Base-by-base conservation (phyloP, 2,329 filamentous ascomycete species). In the Aureobasidium sp. region DNA sequence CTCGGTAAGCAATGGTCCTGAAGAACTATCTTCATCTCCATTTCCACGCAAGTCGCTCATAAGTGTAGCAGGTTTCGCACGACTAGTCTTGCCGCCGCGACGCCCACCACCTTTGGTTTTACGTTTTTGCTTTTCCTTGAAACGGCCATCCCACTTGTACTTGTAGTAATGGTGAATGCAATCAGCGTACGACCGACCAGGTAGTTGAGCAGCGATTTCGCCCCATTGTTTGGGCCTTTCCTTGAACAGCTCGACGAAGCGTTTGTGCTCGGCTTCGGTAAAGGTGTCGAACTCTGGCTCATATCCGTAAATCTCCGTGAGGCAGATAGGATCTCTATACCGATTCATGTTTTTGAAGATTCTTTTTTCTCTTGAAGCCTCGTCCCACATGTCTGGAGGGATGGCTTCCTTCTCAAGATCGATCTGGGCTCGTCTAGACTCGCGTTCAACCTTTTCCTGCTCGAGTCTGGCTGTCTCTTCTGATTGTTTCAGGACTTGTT, bases 161-260 rank as follows among this genome's bases (percentile, higher is more conserved):
- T 89, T 79, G 72, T 94, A 94, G 73, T 94, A 94, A 72, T 92
- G 90, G 69, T 90, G 87, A 66, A 94, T 94, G 72, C 87, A 90
- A 49, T 88, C 83, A 65, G 87, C 86, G 72, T 90, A 91, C 67
- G 88, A 85, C 25, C 89, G 84, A 31, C 81, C 79, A 0, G 82
- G 81, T 6, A 93, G 75, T 25, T 80, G 79, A 61, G 87, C 84
- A 5, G 89, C 87, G 61, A 94, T 85, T 66, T 84, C 85, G 60
- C 88, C 87, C 88, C 88, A 94, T 68, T 91, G 88, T 78, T 94
- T 94, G 0, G 88, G 87, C 61, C 82, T 83, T 63, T 90, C 86
- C 54, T 89, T 79, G 68, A 90, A 93, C 11, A 84, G 81, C 66
- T 87, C 85, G 65, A 91, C 87, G 69, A 94, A 91, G 29, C 82